A percentile compares a stretch with the other conserved stretches of the same genome.
Conservation (phyloP, 2,329 filamentous ascomycete species). For the Alternaria gaisen region DNA sequence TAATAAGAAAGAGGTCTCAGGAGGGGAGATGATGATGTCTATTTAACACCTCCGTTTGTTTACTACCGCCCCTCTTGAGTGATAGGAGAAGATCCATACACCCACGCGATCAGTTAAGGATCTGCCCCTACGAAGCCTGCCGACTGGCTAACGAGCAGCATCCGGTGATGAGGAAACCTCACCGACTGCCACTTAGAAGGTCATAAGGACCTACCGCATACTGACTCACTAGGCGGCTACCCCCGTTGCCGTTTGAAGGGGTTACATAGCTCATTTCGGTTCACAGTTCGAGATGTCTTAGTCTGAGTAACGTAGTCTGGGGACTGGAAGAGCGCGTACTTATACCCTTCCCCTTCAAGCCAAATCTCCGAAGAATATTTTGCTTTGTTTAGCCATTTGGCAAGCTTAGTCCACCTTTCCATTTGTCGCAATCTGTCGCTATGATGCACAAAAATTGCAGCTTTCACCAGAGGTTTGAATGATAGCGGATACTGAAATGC, state of each 20-base stretch:
- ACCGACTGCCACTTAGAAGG: conserved; percentile 20
- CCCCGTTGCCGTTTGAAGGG: conserved; percentile 13
- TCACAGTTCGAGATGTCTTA: conserved; percentile 12
- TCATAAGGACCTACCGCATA: conserved; percentile 30
- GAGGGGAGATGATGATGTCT: conserved; percentile 13
- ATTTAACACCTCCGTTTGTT: conserved; percentile 17
- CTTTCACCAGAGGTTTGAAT: neutral
- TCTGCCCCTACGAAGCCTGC: conserved; percentile 7
- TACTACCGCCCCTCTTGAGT: conserved; percentile 7
- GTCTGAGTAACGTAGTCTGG: conserved; percentile 15
- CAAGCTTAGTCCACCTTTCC: neutral
- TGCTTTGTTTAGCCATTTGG: conserved; percentile 1
- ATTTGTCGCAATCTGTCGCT: neutral
- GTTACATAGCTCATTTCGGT: conserved; percentile 15
- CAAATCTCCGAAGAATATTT: conserved; percentile 2
- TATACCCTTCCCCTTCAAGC: neutral
- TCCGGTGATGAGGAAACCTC: conserved; percentile 24
- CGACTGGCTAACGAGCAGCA: conserved; percentile 3
- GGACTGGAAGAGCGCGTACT: conserved; percentile 13
- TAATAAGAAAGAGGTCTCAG: conserved; percentile 8
- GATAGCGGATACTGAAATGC: neutral
- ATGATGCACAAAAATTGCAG: neutral
- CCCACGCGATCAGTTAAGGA: conserved; percentile 22
- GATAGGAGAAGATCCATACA: conserved; percentile 14
- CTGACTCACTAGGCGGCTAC: conserved; percentile 13